Conservation (phyloP, 2,329 filamentous ascomycete species). For the Falciphora oryzae region DNA sequence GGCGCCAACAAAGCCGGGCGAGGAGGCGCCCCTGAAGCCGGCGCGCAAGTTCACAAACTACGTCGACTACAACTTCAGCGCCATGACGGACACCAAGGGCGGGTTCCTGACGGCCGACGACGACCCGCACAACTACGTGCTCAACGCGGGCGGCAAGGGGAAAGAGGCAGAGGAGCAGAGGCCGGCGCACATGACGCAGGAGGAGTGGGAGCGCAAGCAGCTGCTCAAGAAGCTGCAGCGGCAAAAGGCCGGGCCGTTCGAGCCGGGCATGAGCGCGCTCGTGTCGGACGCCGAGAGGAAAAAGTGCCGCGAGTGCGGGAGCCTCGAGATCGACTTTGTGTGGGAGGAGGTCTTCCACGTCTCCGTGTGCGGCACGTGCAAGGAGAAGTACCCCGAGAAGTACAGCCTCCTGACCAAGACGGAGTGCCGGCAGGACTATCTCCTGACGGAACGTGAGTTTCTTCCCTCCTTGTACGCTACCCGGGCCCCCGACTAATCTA, state of each 20-base stretch:
- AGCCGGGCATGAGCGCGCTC: conserved; percentile 78
- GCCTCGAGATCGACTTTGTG: conserved; percentile 86
- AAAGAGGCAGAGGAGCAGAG: conserved; percentile 49
- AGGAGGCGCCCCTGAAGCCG: conserved; percentile 52
- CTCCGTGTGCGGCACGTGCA: conserved; percentile 74
- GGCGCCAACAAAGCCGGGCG: conserved; percentile 30
- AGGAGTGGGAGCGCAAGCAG: conserved; percentile 86
- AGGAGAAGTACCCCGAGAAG: conserved; percentile 84
- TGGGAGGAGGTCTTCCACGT: conserved; percentile 82
- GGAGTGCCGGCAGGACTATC: conserved; percentile 90
- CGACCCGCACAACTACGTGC: conserved; percentile 80
- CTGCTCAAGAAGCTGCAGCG: conserved; percentile 66
- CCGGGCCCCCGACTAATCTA: background rate
- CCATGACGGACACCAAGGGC: conserved; percentile 97
- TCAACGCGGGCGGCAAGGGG: conserved; percentile 43
- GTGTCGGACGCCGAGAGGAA: conserved; percentile 58
- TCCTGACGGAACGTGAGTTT: conserved; percentile 78
- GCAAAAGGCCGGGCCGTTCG: conserved; percentile 74
- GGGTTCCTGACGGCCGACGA: conserved; percentile 89
- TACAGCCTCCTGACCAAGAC: conserved; percentile 96
- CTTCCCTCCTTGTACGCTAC: background rate
- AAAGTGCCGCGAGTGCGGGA: conserved; percentile 77
- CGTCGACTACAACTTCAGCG: conserved; percentile 95
- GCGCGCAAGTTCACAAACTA: conserved; percentile 88
- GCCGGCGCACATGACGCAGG: conserved; percentile 81